These are phyloP conservation scores for Racocetra persica DNA, from an alignment of 371 early-diverging fungal species.

Conservation along the genomic window DNA sequence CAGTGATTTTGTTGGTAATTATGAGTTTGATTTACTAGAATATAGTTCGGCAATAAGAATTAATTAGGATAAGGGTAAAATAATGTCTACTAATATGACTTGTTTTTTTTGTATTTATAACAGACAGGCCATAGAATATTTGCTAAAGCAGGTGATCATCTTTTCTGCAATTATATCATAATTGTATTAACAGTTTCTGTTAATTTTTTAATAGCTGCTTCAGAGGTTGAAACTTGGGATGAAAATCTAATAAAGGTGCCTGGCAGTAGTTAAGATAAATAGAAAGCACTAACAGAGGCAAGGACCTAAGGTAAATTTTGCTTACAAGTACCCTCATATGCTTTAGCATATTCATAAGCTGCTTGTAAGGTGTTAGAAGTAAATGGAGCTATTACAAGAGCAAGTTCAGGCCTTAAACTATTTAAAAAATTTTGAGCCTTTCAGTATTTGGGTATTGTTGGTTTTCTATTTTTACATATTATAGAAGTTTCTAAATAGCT, in stretches of 20 bases:
- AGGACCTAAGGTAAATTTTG: background rate
- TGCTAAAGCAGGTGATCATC: too few species aligned
- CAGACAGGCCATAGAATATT: too few species aligned
- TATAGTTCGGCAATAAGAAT: too few species aligned
- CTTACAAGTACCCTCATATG: background rate
- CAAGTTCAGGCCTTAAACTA: background rate
- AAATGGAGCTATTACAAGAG: background rate
- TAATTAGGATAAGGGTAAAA: too few species aligned
- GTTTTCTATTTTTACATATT: background rate
- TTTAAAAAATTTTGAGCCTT: background rate
- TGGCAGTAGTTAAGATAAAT: too few species aligned
- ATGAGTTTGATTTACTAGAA: too few species aligned
- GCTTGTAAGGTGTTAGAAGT: background rate
- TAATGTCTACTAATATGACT: too few species aligned
- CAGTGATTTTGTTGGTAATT: too few species aligned
- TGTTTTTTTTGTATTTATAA: too few species aligned
- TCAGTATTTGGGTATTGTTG: background rate
- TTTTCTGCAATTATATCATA: too few species aligned
- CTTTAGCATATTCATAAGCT: background rate
- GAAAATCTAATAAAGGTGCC: too few species aligned
- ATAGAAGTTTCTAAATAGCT: background rate
- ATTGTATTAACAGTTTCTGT: too few species aligned
- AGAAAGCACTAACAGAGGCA: background rate
- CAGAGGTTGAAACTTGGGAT: background rate
- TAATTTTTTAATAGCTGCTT: background rate